Evolutionary conservation across 2,329 filamentous ascomycete genomes (phyloP).

Genomic region (Cercospora beticola): DNA sequence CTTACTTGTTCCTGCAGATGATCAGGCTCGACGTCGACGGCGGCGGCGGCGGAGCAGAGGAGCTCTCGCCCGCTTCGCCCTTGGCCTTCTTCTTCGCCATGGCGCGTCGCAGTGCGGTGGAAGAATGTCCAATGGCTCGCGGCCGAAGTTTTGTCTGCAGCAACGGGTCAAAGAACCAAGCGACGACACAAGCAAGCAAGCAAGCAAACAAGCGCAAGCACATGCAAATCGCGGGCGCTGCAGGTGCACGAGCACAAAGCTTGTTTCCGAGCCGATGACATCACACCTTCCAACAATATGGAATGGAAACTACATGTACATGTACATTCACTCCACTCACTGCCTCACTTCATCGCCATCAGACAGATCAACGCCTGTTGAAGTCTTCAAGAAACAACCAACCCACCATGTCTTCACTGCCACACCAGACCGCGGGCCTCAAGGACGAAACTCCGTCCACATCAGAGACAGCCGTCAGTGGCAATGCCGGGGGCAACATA

Average conservation of each 20-base stretch:
- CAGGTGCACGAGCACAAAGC: background rate
- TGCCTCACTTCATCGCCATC: background rate
- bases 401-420: conserved; percentile 21
- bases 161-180: background rate
- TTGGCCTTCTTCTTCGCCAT: conserved; percentile 39
- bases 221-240: conserved; percentile 5
- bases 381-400: background rate
- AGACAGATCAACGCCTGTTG: background rate
- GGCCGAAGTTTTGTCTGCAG: background rate
- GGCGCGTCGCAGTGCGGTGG: background rate
- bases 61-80: conserved; percentile 16
- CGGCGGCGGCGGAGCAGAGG: conserved; percentile 17
- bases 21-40: conserved; percentile 53
- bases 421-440: conserved; percentile 27
- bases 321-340: background rate
- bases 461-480: conserved; percentile 32
- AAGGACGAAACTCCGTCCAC: conserved; percentile 30
- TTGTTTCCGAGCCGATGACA: background rate
- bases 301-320: too few species aligned
- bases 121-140: background rate
- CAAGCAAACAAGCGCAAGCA: background rate
- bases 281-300: background rate
- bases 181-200: background rate
- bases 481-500: conserved; percentile 21
- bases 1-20: conserved; percentile 69